These are phyloP conservation scores for Pythium vanterpoolii DNA, from an alignment of 352 stramenopile genomes.

Conservation along the genomic window DNA sequence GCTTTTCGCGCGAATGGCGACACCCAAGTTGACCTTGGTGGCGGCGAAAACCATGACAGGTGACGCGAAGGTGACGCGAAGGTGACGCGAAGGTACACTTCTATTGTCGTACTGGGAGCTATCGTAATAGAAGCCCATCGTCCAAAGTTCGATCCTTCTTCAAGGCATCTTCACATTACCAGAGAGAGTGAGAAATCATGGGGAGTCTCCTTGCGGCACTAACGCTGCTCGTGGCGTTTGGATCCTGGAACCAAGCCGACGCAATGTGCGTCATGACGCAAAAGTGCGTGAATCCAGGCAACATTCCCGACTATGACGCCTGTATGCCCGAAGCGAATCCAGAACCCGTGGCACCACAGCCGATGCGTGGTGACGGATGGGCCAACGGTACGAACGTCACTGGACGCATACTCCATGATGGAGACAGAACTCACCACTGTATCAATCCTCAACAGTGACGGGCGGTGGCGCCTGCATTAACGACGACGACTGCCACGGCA, in stretches of 20 bases:
- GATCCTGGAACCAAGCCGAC: neutral
- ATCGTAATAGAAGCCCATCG: conserved; percentile 3
- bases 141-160: conserved; percentile 12
- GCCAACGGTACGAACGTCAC: conserved; percentile 30
- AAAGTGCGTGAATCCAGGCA: conserved; percentile 70
- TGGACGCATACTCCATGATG: neutral
- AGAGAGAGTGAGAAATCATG: neutral
- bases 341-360: conserved; percentile 4
- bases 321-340: conserved; percentile 70
- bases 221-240: neutral
- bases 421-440: neutral
- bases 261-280: conserved; percentile 70
- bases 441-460: conserved; percentile 38
- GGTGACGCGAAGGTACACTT: conserved; percentile 17
- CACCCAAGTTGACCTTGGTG: conserved; percentile 20
- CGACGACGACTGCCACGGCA: conserved; percentile 52
- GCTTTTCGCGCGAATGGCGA: conserved; percentile 20
- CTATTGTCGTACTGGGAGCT: conserved; percentile 1
- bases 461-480: conserved; percentile 54
- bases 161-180: conserved; percentile 5
- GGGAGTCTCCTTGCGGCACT: neutral
- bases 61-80: conserved; percentile 25
- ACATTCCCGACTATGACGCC: conserved; percentile 61
- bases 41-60: conserved; percentile 21
- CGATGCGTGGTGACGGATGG: conserved; percentile 42